These are phyloP conservation scores for Dalbergia cochinchinensis DNA, from an alignment of 306 rosid species.

Conservation along the genomic window DNA sequence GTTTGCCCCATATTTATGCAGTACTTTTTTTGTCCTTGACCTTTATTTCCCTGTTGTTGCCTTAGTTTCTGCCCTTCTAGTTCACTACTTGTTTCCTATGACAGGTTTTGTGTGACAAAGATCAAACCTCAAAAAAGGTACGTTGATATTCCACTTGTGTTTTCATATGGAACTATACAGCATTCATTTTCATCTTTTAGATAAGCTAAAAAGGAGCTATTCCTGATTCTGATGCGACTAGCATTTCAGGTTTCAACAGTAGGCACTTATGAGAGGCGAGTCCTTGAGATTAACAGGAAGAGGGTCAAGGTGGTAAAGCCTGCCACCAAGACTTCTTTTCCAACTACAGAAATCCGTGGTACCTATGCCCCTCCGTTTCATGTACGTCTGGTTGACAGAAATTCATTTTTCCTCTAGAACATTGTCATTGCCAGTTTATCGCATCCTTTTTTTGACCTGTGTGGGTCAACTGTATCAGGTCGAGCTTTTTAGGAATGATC, in stretches of 20 bases:
- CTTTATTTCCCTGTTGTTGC: no score
- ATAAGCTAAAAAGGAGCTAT: neutral
- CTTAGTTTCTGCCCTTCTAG: slow-evolving; percentile 16
- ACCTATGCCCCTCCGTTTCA: slow-evolving; percentile 95
- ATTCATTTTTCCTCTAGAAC: slow-evolving; percentile 1
- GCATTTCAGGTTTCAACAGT: slow-evolving; percentile 68
- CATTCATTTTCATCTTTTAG: slow-evolving; percentile 18
- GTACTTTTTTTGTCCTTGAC: no score
- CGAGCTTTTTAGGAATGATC: slow-evolving; percentile 90
- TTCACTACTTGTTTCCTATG: slow-evolving; percentile 37
- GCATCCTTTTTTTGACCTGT: slow-evolving; percentile 27
- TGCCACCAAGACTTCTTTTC: slow-evolving; percentile 93
- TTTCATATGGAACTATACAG: slow-evolving; percentile 7
- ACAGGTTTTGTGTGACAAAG: slow-evolving; percentile 93
- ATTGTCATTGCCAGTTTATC: slow-evolving; percentile 1
- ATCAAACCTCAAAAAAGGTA: slow-evolving; percentile 83
- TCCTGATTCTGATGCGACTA: slow-evolving; percentile 25
- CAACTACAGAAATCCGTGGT: slow-evolving; percentile 93
- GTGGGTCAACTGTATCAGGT: slow-evolving; percentile 65
- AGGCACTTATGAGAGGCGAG: slow-evolving; percentile 81
- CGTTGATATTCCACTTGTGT: slow-evolving; percentile 24
- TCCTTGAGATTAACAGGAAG: slow-evolving; percentile 86
- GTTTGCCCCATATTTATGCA: no score
- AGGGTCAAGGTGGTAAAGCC: slow-evolving; percentile 94
- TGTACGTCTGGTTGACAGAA: slow-evolving; percentile 59